Conservation (phyloP, 2,329 filamentous ascomycete species). For the Kalaharituber pfeilii region DNA sequence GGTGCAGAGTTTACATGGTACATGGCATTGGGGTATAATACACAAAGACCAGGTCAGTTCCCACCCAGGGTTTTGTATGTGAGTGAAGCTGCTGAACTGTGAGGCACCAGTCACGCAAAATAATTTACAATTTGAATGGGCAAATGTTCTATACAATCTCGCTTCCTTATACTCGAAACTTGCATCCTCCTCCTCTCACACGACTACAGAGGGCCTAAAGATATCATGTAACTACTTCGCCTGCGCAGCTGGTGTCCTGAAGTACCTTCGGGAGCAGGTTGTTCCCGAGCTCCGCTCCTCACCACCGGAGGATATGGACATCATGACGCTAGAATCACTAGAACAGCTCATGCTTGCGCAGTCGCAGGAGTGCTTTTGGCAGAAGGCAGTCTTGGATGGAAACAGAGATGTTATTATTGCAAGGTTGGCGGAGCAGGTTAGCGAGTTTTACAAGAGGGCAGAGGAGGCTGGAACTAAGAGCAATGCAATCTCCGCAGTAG, state of each 20-base stretch:
- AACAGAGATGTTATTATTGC: conserved; percentile 87
- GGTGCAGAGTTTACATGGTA: conserved; percentile 96
- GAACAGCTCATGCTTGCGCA: conserved; percentile 75
- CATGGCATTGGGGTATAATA: conserved; percentile 79
- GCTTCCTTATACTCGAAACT: conserved; percentile 87
- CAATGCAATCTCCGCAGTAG: conserved; percentile 43
- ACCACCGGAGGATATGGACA: conserved; percentile 91
- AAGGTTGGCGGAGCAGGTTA: conserved; percentile 76
- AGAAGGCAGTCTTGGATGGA: conserved; percentile 84
- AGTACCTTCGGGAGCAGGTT: conserved; percentile 56
- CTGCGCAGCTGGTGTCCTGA: conserved; percentile 66
- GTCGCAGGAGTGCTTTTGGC: conserved; percentile 95
- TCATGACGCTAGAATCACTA: conserved; percentile 65
- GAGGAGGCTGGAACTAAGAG: conserved; percentile 77
- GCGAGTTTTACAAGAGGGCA: conserved; percentile 72
- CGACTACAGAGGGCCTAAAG: conserved; percentile 62
- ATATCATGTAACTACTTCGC: conserved; percentile 80
- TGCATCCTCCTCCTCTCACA: conserved; percentile 58
- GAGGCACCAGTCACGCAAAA: conserved; percentile 42
- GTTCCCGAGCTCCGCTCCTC: conserved; percentile 67
- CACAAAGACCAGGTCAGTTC: conserved; percentile 42
- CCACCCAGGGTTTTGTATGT: neutral
- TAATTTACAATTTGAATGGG: conserved; percentile 62
- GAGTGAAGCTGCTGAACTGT: neutral
- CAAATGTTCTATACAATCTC: conserved; percentile 86